Evolutionary conservation across 352 stramenopile genomes (phyloP).

Genomic region (Phytophthora idaei): DNA sequence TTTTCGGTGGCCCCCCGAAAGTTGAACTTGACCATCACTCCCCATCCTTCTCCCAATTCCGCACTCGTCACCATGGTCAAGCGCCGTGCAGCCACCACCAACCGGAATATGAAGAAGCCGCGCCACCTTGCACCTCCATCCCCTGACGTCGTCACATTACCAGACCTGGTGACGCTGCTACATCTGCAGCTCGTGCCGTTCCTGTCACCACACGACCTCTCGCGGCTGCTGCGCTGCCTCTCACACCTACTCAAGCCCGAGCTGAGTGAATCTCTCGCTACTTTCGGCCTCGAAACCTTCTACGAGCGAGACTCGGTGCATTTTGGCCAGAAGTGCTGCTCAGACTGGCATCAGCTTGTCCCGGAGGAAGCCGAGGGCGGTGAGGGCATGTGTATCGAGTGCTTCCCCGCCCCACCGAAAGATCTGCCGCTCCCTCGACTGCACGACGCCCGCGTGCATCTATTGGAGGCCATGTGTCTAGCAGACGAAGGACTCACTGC

Average conservation of each 20-base stretch:
- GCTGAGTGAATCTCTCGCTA: slow-evolving; percentile 22
- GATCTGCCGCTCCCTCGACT: slow-evolving; percentile 27
- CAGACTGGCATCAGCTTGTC: slow-evolving; percentile 36
- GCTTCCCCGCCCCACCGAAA: slow-evolving; percentile 10
- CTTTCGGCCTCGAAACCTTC: slow-evolving; percentile 16
- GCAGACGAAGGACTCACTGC: slow-evolving; percentile 13
- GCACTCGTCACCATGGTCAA: slow-evolving; percentile 10
- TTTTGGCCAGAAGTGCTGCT: slow-evolving; percentile 29
- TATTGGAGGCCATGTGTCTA: slow-evolving; percentile 26
- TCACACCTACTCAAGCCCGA: slow-evolving; percentile 2
- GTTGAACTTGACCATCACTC: slow-evolving; percentile 38
- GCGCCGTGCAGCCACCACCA: slow-evolving; percentile 7
- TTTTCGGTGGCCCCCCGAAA: slow-evolving; percentile 16
- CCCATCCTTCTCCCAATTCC: slow-evolving; percentile 7
- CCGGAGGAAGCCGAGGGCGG: slow-evolving; percentile 23
- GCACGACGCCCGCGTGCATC: slow-evolving; percentile 15
- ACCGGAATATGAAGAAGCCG: slow-evolving; percentile 13
- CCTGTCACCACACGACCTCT: slow-evolving; percentile 28
- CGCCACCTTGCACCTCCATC: neutral
- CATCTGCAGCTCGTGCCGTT: slow-evolving; percentile 34
- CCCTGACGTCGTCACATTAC: slow-evolving; percentile 1
- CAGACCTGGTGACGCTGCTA: slow-evolving; percentile 29
- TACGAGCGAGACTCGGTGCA: slow-evolving; percentile 20
- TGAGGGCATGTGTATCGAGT: slow-evolving; percentile 16
- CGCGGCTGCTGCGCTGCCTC: slow-evolving; percentile 20